Base-by-base conservation (phyloP, 2,329 filamentous ascomycete genomes). In the Aspergillus felis region DNA sequence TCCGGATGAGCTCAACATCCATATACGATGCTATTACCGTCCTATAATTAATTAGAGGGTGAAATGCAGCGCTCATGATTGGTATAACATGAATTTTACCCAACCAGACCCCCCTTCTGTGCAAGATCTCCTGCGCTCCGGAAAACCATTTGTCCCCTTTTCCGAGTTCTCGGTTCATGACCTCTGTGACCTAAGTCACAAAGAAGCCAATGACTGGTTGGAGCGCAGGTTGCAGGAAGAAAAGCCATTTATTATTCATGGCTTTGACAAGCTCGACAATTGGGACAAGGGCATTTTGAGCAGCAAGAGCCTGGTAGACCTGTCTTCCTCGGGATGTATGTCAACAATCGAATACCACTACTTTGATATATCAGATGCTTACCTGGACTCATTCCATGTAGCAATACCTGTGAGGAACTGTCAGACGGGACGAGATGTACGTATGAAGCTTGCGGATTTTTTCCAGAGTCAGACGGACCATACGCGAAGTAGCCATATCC, bases 321-420 rank as follows among this genome's bases (percentile, higher is more conserved):
- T 72, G 51, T 71, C 69, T 55, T 66, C 67, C 47, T 72, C 72
- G 61, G 69, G 68, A 61, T 69, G 67, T 70, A 65, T n/a, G 59
- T 53, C 32, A 20, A 35, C 14, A 29, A 10, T 35, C 24, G 6
- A 24, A 24, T 3, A 4, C 17, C 6, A 14, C 44, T 24, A 3
- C 7, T 24, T 4, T 12, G 14, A 3, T 10, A 32, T 42, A 24
- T 10, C 8, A 38, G 9, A 32, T 51, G 25, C 53, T 60, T n/a
- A 56, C 27, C 35, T 42, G 6, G 28, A 14, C 24, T 50, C 25
- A 46, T 9, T 58, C 24, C 22, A 32, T 25, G 27, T 53, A 70
- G 66, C 68, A 56, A 71, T 74, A 35, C 66, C 69, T 7, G 68
- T 73, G 10, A 66, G 67, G 17, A 74, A 74, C 47, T 73, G 71